These are phyloP conservation scores for Acer yangbiense DNA, from an alignment of 345 rosid genomes.

Conservation along the genomic window DNA sequence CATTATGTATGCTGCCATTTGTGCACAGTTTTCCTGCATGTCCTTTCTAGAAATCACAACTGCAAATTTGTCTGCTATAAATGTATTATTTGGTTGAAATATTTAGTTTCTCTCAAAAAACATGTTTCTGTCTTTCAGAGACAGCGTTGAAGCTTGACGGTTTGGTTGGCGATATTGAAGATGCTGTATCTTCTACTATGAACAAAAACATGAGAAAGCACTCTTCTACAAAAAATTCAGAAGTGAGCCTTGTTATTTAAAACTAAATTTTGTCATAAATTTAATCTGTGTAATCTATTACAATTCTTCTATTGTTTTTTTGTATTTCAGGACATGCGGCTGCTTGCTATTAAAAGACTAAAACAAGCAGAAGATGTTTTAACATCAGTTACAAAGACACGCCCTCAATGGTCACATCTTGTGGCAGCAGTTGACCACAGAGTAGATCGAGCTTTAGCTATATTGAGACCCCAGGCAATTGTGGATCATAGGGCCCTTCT, in stretches of 20 bases:
- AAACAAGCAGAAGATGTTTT: slow-evolving; percentile 65
- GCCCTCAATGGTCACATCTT: slow-evolving; percentile 76
- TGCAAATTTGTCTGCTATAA: background rate
- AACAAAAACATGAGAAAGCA: slow-evolving; percentile 56
- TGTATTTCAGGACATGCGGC: slow-evolving; percentile 56
- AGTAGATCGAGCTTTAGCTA: slow-evolving; percentile 88
- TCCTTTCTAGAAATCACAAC: background rate
- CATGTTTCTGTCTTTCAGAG: slow-evolving; percentile 56
- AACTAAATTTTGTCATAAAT: slow-evolving; percentile 10
- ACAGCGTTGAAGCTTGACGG: slow-evolving; percentile 81
- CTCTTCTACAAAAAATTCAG: slow-evolving; percentile 48
- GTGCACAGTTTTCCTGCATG: background rate
- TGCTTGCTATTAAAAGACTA: slow-evolving; percentile 62
- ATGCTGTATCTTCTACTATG: slow-evolving; percentile 74
- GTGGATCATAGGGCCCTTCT: slow-evolving; percentile 85
- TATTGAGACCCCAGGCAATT: slow-evolving; percentile 87
- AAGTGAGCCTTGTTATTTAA: slow-evolving; percentile 49
- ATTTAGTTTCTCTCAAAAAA: slow-evolving; percentile 20
- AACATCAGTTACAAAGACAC: slow-evolving; percentile 56
- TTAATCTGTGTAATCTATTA: background rate
- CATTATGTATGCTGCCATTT: background rate
- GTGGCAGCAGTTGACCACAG: slow-evolving; percentile 89
- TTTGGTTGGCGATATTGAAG: slow-evolving; percentile 89
- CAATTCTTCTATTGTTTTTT: slow-evolving; percentile 4
- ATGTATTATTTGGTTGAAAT: background rate